These are phyloP conservation scores for Diaporthe capsici DNA, from an alignment of 2,329 filamentous ascomycete genomes.

Conservation along the genomic window DNA sequence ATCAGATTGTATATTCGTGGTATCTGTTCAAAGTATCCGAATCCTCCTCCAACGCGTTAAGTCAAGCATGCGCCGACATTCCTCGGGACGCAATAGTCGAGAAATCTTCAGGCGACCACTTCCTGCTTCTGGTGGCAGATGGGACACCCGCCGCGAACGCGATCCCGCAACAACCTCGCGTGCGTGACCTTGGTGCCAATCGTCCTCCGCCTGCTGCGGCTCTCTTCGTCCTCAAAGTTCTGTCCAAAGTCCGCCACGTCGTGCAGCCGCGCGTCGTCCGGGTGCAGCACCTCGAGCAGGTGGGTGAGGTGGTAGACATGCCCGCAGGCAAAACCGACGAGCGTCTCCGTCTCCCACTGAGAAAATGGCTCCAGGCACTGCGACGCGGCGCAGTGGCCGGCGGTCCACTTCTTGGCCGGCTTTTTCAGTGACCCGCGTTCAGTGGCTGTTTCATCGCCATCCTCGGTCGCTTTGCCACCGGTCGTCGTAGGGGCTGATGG, in stretches of 20 bases:
- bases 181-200: slow-evolving; percentile 91
- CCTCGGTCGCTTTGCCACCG: slow-evolving; percentile 33
- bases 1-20: slow-evolving; percentile 33
- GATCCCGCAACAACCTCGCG: slow-evolving; percentile 82
- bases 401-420: slow-evolving; percentile 53
- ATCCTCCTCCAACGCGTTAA: neutral
- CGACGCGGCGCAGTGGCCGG: slow-evolving; percentile 69
- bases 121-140: slow-evolving; percentile 61
- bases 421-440: slow-evolving; percentile 47
- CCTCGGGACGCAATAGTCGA: neutral
- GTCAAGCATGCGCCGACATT: neutral
- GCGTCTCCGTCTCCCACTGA: slow-evolving; percentile 76
- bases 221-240: slow-evolving; percentile 59
- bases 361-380: slow-evolving; percentile 69
- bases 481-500: slow-evolving; percentile 43
- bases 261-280: slow-evolving; percentile 54
- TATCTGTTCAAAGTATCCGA: slow-evolving; percentile 29
- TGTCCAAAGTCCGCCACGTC: slow-evolving; percentile 62
- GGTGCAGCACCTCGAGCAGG: slow-evolving; percentile 69
- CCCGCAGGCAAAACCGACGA: slow-evolving; percentile 86
- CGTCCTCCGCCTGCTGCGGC: slow-evolving; percentile 66
- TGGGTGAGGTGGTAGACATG: slow-evolving; percentile 86
- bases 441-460: slow-evolving; percentile 17
- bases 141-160: slow-evolving; percentile 75
- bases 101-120: slow-evolving; percentile 36